phyloP scores from a whole-genome alignment of 768 basidiomycete genomes.

The Boletus speciosus region DNA sequence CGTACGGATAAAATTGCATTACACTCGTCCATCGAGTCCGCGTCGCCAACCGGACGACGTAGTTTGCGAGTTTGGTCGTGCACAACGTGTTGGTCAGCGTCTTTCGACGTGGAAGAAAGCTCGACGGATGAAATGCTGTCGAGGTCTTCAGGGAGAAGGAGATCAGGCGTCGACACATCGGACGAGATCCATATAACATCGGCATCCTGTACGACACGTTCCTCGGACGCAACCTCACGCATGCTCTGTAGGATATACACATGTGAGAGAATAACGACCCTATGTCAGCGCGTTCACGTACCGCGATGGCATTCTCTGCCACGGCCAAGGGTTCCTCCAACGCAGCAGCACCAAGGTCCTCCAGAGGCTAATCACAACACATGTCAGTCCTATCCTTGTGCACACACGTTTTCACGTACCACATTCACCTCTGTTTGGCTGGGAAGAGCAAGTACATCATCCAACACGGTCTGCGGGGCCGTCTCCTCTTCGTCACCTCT shows the following conservation, averaged over 20 bases:
- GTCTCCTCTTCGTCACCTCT: no score
- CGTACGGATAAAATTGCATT: slow-evolving; percentile 7
- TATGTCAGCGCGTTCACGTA: background rate
- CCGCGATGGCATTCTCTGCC: background rate
- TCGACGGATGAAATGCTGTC: background rate
- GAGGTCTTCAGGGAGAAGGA: slow-evolving; percentile 15
- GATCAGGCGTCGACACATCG: slow-evolving; percentile 5
- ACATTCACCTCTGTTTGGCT: background rate
- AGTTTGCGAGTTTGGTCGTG: background rate
- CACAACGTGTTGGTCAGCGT: background rate
- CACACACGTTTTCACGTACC: background rate
- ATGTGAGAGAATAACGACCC: background rate
- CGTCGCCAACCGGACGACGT: background rate
- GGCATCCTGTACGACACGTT: background rate
- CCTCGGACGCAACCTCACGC: background rate
- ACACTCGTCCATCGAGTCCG: slow-evolving; percentile 17
- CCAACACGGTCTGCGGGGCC: background rate
- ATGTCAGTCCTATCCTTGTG: background rate
- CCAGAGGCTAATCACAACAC: background rate
- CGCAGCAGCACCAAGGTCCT: no score
- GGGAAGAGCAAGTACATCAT: background rate
- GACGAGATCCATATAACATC: background rate
- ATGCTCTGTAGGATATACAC: slow-evolving; percentile 1
- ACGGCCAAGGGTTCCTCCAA: background rate
- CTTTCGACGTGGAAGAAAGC: background rate